Evolutionary conservation across 768 basidiomycete genomes (phyloP).

Genomic region (Lepiota venenata): DNA sequence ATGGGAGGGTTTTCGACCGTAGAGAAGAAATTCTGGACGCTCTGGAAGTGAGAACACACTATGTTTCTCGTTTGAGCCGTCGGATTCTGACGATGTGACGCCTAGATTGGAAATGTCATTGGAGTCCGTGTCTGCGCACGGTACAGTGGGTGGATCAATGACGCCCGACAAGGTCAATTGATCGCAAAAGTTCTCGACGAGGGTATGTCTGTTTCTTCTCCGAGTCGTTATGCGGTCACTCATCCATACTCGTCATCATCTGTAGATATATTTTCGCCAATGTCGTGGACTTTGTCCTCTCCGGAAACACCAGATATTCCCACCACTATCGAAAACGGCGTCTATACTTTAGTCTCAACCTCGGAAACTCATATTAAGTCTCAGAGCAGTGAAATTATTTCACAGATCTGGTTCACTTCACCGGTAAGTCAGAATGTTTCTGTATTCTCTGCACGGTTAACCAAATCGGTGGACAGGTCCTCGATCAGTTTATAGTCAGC

Average conservation of each 20-base stretch:
- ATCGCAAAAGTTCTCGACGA: slow-evolving; percentile 17
- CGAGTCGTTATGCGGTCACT: background rate
- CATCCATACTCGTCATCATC: background rate
- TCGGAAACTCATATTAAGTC: slow-evolving; percentile 14
- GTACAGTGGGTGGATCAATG: slow-evolving; percentile 17
- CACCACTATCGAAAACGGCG: slow-evolving; percentile 16
- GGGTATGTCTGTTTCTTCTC: slow-evolving; percentile 9
- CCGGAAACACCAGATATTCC: slow-evolving; percentile 12
- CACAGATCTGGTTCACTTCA: slow-evolving; percentile 23
- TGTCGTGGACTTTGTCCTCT: slow-evolving; percentile 16
- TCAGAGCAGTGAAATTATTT: slow-evolving; percentile 12
- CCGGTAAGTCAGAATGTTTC: slow-evolving; percentile 15
- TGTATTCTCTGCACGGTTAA: background rate
- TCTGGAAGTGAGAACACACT: slow-evolving; percentile 15
- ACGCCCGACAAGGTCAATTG: slow-evolving; percentile 16
- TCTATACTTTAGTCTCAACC: slow-evolving; percentile 18
- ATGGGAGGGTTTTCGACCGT: slow-evolving; percentile 19
- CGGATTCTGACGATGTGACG: no score
- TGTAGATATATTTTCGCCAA: slow-evolving; percentile 18
- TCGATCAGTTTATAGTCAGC: slow-evolving; percentile 19
- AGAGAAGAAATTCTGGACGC: slow-evolving; percentile 17
- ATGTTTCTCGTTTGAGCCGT: no score
- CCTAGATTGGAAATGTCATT: slow-evolving; percentile 20
- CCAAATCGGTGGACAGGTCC: slow-evolving; percentile 13
- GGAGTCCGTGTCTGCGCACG: slow-evolving; percentile 19